Evolutionary conservation across 1,139 yeast genomes (phyloP), one percentile per base, ranked within the genome.

Genomic region (Saccharomyces hybrid): DNA sequence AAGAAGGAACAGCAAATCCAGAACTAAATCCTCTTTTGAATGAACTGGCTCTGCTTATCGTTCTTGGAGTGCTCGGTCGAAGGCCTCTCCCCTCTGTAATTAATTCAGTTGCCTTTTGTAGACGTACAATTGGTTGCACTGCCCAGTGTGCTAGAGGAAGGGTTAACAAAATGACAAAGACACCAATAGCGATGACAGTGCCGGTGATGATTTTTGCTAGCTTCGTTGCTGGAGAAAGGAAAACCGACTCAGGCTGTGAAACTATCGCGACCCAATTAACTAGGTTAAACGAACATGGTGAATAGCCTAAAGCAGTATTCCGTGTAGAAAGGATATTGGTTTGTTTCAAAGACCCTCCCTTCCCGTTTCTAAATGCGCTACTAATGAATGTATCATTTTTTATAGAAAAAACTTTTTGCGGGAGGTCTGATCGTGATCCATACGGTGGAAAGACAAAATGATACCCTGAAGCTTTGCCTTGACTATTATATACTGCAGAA

Each of bases 121-220:
- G 78, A 57, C 84, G 78, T 47, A 89, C 80, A 53, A 93, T 87
- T 0, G 99, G 97, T 57, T 87, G 73, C 3, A 90, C 93, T 46
- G 93, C 91, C 76, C 83, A 84, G 55, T 89, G 88, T 0, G 97
- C 91, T 55, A 89, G 71, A 1, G 95, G 90, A 67, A 90, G 80
- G 0, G 97, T 88, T 19, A 87, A 71, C 1, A 88, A 60, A 59
- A 88, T 79, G 74, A 90, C 82, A 58, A 87, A 80, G 0, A 76
- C 88, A 2, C 95, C 91, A 32, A 88, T 82, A 1, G 90, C 96
- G 46, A 88, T 73, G 25, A 88, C 89, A 1, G 88, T 84, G 2
- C 95, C 96, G 50, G 86, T 79, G 56, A 88, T 84, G 52, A 88
- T 86, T 58, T 81, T 81, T 3, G 86, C 78, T 50, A 90, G 72